phyloP scores from a whole-genome alignment of 1,284 basidiomycete species.

The Cryptococcus jaspeensis region DNA sequence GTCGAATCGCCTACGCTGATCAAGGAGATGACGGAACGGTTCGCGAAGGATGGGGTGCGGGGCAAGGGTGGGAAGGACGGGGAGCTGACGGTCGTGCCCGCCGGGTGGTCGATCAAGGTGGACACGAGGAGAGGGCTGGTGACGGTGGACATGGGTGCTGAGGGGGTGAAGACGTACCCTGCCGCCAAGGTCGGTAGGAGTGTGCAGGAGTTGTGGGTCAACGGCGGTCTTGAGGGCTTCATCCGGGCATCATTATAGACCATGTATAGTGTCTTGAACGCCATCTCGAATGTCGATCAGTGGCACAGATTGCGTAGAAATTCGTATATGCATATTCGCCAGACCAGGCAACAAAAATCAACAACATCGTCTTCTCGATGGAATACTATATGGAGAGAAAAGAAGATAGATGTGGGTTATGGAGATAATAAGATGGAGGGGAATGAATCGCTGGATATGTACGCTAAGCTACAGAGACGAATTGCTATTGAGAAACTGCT shows the following conservation, averaged over 20 bases:
- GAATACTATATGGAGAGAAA: not conserved
- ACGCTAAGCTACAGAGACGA: slow-evolving; percentile 2
- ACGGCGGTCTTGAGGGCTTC: slow-evolving; percentile 57
- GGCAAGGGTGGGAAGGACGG: slow-evolving; percentile 73
- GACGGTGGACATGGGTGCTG: slow-evolving; percentile 55
- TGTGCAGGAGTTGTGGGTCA: slow-evolving; percentile 78
- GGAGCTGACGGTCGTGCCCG: slow-evolving; percentile 73
- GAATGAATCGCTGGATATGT: not conserved
- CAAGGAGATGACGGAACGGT: slow-evolving; percentile 72
- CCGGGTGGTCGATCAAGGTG: slow-evolving; percentile 64
- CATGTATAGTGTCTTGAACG: not conserved
- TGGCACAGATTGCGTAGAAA: not conserved
- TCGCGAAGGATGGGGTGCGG: slow-evolving; percentile 69
- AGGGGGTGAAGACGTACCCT: slow-evolving; percentile 60
- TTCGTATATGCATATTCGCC: not conserved
- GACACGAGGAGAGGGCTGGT: slow-evolving; percentile 69
- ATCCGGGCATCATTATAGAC: slow-evolving; percentile 54
- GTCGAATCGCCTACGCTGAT: slow-evolving; percentile 89
- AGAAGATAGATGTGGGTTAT: not conserved
- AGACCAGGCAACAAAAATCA: not conserved
- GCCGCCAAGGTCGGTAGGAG: slow-evolving; percentile 78
- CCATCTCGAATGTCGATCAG: not conserved
- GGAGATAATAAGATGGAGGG: not conserved
- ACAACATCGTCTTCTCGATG: not conserved
- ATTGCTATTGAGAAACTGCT: not conserved